phyloP scores from a whole-genome alignment of 1,139 yeast genomes.

The Geotrichum australiense region DNA sequence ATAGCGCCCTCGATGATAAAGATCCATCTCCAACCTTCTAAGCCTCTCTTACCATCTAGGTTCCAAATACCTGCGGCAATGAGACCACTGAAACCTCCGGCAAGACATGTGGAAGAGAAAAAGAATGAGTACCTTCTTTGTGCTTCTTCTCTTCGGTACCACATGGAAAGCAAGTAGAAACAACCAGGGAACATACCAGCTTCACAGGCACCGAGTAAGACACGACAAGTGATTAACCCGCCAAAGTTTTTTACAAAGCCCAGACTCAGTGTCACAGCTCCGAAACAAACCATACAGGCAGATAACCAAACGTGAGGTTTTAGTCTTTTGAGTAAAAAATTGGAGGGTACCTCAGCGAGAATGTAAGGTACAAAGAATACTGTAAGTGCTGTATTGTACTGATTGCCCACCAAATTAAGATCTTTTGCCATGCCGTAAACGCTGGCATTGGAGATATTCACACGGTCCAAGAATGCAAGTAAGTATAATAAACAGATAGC shows the following conservation, averaged over 20 bases:
- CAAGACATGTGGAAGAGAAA: constrained; percentile 44
- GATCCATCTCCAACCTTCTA: constrained; percentile 47
- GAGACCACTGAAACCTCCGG: constrained; percentile 35
- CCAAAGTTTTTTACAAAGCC: constrained; percentile 39
- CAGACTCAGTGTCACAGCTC: constrained; percentile 43
- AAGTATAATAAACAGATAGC: constrained; percentile 43
- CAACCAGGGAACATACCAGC: constrained; percentile 50
- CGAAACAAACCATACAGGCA: constrained; percentile 47
- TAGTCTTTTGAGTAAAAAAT: constrained; percentile 32
- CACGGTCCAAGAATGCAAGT: constrained; percentile 50
- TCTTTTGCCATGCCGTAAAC: constrained; percentile 50
- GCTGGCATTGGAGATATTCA: constrained; percentile 54
- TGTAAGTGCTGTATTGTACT: constrained; percentile 49
- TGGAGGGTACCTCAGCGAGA: constrained; percentile 47
- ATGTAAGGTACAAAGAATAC: constrained; percentile 49
- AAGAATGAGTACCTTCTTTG: constrained; percentile 52
- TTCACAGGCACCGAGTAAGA: constrained; percentile 50
- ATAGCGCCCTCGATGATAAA: constrained; percentile 47
- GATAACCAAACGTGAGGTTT: constrained; percentile 40
- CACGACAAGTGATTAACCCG: constrained; percentile 44
- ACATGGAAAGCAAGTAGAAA: constrained; percentile 26
- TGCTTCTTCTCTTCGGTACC: constrained; percentile 33
- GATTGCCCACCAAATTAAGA: constrained; percentile 40
- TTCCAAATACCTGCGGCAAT: constrained; percentile 36
- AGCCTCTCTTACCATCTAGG: constrained; percentile 33